phyloP scores from a whole-genome alignment of 805 yeast genomes.

The Torulaspora quercuum region DNA sequence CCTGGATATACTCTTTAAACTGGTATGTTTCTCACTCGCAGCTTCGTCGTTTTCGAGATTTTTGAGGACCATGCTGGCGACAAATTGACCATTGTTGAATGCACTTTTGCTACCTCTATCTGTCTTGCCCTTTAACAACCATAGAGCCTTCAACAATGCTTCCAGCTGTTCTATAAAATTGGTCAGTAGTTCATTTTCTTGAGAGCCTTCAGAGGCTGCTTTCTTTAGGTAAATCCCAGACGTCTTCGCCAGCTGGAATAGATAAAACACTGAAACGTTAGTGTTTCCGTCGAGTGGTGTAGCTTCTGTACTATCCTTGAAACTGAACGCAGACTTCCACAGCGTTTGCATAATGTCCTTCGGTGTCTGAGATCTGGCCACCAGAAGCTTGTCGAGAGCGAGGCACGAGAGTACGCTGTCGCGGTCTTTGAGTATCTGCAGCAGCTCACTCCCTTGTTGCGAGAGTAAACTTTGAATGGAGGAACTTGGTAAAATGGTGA shows the following conservation, averaged over 20 bases:
- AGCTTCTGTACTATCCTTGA: constrained; percentile 15
- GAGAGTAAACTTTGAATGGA: constrained; percentile 12
- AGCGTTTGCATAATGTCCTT: constrained; percentile 12
- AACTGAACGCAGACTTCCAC: constrained; percentile 27
- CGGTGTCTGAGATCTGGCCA: constrained; percentile 12
- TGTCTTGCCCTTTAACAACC: constrained; percentile 16
- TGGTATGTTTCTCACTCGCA: constrained; percentile 17
- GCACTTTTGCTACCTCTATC: constrained; percentile 30
- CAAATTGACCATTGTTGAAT: constrained; percentile 32
- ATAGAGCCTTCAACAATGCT: constrained; percentile 19
- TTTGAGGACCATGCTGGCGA: constrained; percentile 29
- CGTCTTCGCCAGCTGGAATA: constrained; percentile 34
- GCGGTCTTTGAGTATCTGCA: constrained; percentile 18
- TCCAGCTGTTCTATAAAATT: constrained; percentile 13
- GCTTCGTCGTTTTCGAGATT: constrained; percentile 4
- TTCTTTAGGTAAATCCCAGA: constrained; percentile 31
- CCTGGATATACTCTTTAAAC: constrained; percentile 11
- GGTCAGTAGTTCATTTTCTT: constrained; percentile 15
- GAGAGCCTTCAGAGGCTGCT: constrained; percentile 2
- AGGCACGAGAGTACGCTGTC: constrained; percentile 28
- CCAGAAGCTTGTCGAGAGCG: constrained; percentile 29
- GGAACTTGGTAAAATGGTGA: constrained; percentile 31
- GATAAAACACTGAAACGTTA: constrained; percentile 19
- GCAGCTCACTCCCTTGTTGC: constrained; percentile 8
- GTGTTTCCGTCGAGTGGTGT: constrained; percentile 4